Evolutionary conservation across 495 filamentous ascomycete genomes (phyloP), one percentile per base, ranked within the genome.

Genomic region (Aspergillus steynii): DNA sequence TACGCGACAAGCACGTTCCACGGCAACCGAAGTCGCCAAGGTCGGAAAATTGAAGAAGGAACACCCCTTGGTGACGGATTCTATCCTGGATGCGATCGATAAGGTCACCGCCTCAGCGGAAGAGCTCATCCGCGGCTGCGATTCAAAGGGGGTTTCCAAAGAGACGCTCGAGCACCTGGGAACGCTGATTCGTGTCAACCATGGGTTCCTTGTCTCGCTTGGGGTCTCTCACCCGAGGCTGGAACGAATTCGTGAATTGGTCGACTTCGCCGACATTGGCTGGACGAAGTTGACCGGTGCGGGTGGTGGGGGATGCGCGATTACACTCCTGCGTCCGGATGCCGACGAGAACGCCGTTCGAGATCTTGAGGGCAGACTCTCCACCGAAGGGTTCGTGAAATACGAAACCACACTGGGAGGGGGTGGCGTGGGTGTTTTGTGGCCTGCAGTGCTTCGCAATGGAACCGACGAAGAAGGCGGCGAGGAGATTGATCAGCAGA

Each of bases 231-330:
- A 99, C 75, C 95, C 95, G 14, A 86, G 90, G 37, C 82, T 99
- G 53, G 95, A 99, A 74, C 87, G 94, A 5, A 90, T 99, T 64
- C 83, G 95, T 27, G 94, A 96, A 75, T 80, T 99, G 20, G 90
- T 97, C 53, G 94, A 97, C 65, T 85, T 90, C 60, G 82, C 90
- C 34, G 88, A 90, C n/a, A 88, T 96, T 57, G 95, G 95, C 34
- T 97, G 92, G 92, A 96, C 95, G 5, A 99, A 99, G 70, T 83
- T 99, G 52, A 99, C 95, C 1, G 95, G 95, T 58, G 95, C 93
- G 5, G 95, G 95, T 12, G 95, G 94, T 4, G 95, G 95, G 46
- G 95, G 95, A 1, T 97, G 95, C 72, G 92, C 93, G 1, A 97
- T 99, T 66, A 95, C 93, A 3, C 75, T 99, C 5, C 79, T 98